Evolutionary conservation across 1,139 yeast species (phyloP).

Genomic region (Groenewaldozyma auringiensis): DNA sequence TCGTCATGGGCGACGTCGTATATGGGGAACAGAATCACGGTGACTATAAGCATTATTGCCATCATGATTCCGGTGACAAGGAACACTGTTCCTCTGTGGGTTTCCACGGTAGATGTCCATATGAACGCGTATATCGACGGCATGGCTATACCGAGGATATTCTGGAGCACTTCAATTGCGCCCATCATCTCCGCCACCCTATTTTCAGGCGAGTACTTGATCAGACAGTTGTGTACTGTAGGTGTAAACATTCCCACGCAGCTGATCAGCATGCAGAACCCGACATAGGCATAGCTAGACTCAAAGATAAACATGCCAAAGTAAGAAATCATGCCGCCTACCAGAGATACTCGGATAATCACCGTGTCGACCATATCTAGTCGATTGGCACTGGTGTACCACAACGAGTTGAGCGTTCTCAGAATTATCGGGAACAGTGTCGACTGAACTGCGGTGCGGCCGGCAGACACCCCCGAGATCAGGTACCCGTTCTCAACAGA

Average conservation of each 20-base stretch:
- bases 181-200: slow-evolving; percentile 30
- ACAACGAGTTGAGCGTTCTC: slow-evolving; percentile 30
- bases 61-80: slow-evolving; percentile 17
- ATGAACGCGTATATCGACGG: slow-evolving; percentile 26
- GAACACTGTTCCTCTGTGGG: slow-evolving; percentile 25
- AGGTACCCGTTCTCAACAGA: slow-evolving; percentile 53
- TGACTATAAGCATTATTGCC: slow-evolving; percentile 10
- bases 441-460: slow-evolving; percentile 38
- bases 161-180: slow-evolving; percentile 25
- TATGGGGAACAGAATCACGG: slow-evolving; percentile 9
- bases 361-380: slow-evolving; percentile 52
- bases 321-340: slow-evolving; percentile 40
- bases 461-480: slow-evolving; percentile 46
- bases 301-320: slow-evolving; percentile 32
- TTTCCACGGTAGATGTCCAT: slow-evolving; percentile 23
- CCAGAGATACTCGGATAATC: slow-evolving; percentile 35
- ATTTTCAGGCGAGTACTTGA: slow-evolving; percentile 40
- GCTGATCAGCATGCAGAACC: slow-evolving; percentile 33
- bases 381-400: slow-evolving; percentile 18
- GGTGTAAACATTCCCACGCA: slow-evolving; percentile 44
- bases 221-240: slow-evolving; percentile 41
- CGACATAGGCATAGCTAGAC: slow-evolving; percentile 20
- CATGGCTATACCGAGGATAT: slow-evolving; percentile 20
- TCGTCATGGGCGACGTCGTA: background rate
- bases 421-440: slow-evolving; percentile 39